A percentile compares a stretch with the other conserved stretches of the same genome.
phyloP scores from a whole-genome alignment of 768 basidiomycete genomes.

The Lentinula boryana region DNA sequence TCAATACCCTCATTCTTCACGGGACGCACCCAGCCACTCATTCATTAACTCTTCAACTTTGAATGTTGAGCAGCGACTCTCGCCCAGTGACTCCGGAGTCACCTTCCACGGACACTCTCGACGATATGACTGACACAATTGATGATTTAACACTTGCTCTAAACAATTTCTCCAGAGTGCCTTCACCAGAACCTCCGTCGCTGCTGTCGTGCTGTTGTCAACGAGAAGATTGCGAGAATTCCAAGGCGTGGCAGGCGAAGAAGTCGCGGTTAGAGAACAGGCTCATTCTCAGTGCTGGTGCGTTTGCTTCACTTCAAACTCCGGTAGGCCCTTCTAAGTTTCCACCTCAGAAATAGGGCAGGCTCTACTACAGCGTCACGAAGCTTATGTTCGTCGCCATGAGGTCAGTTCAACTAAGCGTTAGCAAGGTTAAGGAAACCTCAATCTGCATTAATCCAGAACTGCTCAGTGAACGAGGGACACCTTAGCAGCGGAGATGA shows the following conservation, averaged over 20 bases:
- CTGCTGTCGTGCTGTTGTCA: slow-evolving; percentile 60
- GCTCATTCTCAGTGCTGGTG: slow-evolving; percentile 83
- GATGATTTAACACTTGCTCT: slow-evolving; percentile 76
- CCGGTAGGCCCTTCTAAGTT: background rate
- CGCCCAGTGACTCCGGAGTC: slow-evolving; percentile 45
- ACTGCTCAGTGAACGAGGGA: slow-evolving; percentile 12
- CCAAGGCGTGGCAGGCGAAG: slow-evolving; percentile 53
- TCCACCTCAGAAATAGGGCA: slow-evolving; percentile 72
- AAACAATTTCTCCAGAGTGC: slow-evolving; percentile 62
- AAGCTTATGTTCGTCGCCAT: slow-evolving; percentile 73
- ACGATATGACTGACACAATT: slow-evolving; percentile 56
- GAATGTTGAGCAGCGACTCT: slow-evolving; percentile 13
- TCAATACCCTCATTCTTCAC: background rate
- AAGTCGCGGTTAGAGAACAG: slow-evolving; percentile 72
- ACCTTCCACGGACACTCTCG: slow-evolving; percentile 41
- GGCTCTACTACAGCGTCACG: slow-evolving; percentile 79
- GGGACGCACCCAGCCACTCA: background rate
- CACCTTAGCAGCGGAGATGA: slow-evolving; percentile 21
- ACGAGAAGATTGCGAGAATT: slow-evolving; percentile 57
- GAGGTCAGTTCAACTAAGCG: slow-evolving; percentile 38
- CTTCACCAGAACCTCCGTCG: slow-evolving; percentile 63
- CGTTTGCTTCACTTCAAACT: slow-evolving; percentile 20
- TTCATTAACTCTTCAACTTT: background rate
- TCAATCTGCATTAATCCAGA: slow-evolving; percentile 1
- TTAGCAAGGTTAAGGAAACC: background rate